Evolutionary conservation across 495 filamentous ascomycete species (phyloP).

Genomic region (Achaetomiella virescens): DNA sequence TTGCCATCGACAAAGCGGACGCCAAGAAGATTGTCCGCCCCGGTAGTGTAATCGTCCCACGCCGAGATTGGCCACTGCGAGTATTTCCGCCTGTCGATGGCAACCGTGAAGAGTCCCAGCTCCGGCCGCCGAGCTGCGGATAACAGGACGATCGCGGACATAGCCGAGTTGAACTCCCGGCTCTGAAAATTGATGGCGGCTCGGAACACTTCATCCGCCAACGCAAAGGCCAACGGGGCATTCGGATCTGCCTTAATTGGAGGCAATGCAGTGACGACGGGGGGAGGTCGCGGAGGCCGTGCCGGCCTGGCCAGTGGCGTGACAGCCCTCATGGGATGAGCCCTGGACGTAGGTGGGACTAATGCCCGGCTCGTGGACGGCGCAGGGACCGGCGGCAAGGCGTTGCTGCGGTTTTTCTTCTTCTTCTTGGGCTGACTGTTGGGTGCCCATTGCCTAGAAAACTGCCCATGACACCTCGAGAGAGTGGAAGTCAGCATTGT

Average conservation of each 20-base stretch:
- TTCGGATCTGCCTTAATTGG: not conserved
- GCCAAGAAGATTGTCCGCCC: not conserved
- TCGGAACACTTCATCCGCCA: not conserved
- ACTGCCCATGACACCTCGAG: not conserved
- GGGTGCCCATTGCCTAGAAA: not conserved
- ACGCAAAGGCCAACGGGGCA: not conserved
- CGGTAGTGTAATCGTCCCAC: conserved; percentile 2
- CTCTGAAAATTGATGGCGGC: not conserved
- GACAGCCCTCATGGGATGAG: not conserved
- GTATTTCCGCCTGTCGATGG: not conserved
- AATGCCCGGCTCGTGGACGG: not conserved
- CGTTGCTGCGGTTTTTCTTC: not conserved
- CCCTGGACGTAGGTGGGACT: not conserved
- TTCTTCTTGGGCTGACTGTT: not conserved
- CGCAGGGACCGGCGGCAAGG: too few species aligned
- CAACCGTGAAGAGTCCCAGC: conserved; percentile 5
- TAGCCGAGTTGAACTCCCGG: not conserved
- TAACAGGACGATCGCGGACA: conserved; percentile 1
- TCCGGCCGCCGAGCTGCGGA: not conserved
- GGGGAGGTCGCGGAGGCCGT: not conserved
- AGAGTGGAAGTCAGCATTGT: not conserved
- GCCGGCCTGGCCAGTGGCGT: not conserved
- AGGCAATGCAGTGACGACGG: not conserved
- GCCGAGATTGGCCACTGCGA: conserved; percentile 5
- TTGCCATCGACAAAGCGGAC: not conserved